These are phyloP conservation scores for Lactarius evosmus DNA, from an alignment of 768 basidiomycete genomes.

Conservation along the genomic window DNA sequence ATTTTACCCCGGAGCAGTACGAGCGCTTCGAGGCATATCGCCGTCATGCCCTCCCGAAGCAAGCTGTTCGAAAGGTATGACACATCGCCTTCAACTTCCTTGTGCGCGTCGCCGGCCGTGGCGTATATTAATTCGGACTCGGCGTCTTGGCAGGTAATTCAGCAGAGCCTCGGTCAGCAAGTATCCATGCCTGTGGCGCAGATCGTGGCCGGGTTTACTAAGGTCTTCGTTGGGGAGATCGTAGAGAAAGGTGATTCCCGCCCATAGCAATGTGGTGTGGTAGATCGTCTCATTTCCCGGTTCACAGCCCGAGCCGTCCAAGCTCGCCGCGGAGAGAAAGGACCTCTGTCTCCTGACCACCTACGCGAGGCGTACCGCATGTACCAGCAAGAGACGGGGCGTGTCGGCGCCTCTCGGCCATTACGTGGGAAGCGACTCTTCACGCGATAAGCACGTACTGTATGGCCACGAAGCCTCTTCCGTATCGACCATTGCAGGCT, in stretches of 20 bases:
- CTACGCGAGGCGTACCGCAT: constrained; percentile 83
- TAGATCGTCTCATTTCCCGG: background rate
- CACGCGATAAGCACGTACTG: constrained; percentile 27
- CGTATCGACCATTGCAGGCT: constrained; percentile 2
- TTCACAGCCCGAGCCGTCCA: constrained; percentile 72
- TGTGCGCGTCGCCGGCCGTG: background rate
- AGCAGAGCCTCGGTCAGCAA: constrained; percentile 75
- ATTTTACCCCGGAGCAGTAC: constrained; percentile 78
- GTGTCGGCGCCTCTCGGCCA: constrained; percentile 74
- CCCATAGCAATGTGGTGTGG: background rate
- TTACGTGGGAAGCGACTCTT: constrained; percentile 71
- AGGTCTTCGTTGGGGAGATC: constrained; percentile 92
- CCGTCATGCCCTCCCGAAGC: constrained; percentile 78
- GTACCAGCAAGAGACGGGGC: constrained; percentile 79
- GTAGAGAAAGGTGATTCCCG: constrained; percentile 68
- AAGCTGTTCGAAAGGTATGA: constrained; percentile 72
- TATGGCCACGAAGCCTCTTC: background rate
- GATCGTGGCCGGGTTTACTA: constrained; percentile 84
- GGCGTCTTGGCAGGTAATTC: constrained; percentile 59
- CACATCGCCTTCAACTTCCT: background rate
- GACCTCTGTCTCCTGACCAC: constrained; percentile 84
- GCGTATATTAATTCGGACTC: constrained; percentile 3
- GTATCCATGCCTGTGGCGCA: constrained; percentile 86
- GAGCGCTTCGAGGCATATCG: constrained; percentile 88
- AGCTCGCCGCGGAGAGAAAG: constrained; percentile 62